These are phyloP conservation scores for Colletotrichum theobromicola DNA, from an alignment of 2,329 filamentous ascomycete genomes.

Conservation along the genomic window DNA sequence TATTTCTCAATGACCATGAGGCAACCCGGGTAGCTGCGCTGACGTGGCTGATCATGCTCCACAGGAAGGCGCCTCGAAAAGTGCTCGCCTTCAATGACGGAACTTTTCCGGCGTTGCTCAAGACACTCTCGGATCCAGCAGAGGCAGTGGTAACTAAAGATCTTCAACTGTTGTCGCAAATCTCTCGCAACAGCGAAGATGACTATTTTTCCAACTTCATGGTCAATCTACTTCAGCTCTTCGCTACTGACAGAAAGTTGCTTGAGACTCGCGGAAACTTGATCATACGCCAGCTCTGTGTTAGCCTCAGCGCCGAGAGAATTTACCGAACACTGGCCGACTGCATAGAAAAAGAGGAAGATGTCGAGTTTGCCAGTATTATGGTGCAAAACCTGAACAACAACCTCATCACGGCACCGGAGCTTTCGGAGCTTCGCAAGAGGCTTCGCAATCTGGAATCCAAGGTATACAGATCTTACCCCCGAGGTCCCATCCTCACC, in stretches of 20 bases:
- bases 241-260: slow-evolving; percentile 90
- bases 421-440: slow-evolving; percentile 89
- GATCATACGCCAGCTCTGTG: slow-evolving; percentile 93
- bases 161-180: slow-evolving; percentile 90
- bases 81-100: slow-evolving; percentile 96
- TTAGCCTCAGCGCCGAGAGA: slow-evolving; percentile 89
- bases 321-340: slow-evolving; percentile 97
- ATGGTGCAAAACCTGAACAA: slow-evolving; percentile 99
- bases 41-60: slow-evolving; percentile 97
- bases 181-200: slow-evolving; percentile 95
- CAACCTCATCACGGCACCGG: slow-evolving; percentile 96
- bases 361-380: slow-evolving; percentile 97
- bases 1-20: slow-evolving; percentile 97
- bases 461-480: slow-evolving; percentile 54
- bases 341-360: slow-evolving; percentile 96
- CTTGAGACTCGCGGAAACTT: slow-evolving; percentile 93
- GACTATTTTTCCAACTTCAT: slow-evolving; percentile 98
- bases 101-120: slow-evolving; percentile 93
- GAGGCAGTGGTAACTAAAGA: slow-evolving; percentile 97
- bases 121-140: slow-evolving; percentile 93
- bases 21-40: slow-evolving; percentile 92
- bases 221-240: slow-evolving; percentile 93
- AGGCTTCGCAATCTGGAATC: slow-evolving; percentile 89
- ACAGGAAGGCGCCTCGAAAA: slow-evolving; percentile 91
- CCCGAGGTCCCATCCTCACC: not conserved